Evolutionary conservation across 208 protist genomes (phyloP), one percentile per base, ranked within the genome.

Genomic region (Leishmania braziliensis): DNA sequence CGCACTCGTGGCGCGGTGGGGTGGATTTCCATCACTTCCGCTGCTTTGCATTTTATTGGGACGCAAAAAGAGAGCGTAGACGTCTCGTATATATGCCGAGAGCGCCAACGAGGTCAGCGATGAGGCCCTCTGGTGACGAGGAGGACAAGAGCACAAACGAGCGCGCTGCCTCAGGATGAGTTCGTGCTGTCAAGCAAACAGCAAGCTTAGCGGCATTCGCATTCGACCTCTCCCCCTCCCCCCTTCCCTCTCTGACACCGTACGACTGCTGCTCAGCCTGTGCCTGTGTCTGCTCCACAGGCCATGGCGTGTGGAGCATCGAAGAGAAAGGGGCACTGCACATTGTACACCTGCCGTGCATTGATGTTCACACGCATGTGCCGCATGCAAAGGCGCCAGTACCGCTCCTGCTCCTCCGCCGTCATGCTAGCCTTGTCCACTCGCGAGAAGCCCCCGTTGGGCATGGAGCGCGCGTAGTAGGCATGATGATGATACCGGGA

Each of bases 351-450:
- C 82, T 97, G 94, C 20, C 94, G 84, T 9, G 88, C 94, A 72
- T 96, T 97, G 75, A 97, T 96, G 82, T 97, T 97, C 62, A 97
- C 82, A 0, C 94, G 94, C 89, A 97, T 87, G 78, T 96, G 91
- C 16, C 86, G 91, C 92, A 97, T 97, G 77, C 90, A 92, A 46
- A 93, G 79, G 12, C 91, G 75, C 94, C 94, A 97, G 85, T 97
- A 97, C 0, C 89, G 81, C 78, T 95, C 94, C 58, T 62, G 53
- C 43, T 86, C 89, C 68, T 77, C 82, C 29, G 74, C 81, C n/a
- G 80, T 68, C 86, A 92, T 86, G 3, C 6, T 16, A 0, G 33
- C 48, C 77, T 86, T 84, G 14, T 89, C 79, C 50, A 95, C 86
- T 10, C 12, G 73, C 46, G 29, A 76, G n/a, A 90, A 86, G 71